phyloP scores from a whole-genome alignment of 176 grass and related monocot genomes.

The Aegilops speltoides region DNA sequence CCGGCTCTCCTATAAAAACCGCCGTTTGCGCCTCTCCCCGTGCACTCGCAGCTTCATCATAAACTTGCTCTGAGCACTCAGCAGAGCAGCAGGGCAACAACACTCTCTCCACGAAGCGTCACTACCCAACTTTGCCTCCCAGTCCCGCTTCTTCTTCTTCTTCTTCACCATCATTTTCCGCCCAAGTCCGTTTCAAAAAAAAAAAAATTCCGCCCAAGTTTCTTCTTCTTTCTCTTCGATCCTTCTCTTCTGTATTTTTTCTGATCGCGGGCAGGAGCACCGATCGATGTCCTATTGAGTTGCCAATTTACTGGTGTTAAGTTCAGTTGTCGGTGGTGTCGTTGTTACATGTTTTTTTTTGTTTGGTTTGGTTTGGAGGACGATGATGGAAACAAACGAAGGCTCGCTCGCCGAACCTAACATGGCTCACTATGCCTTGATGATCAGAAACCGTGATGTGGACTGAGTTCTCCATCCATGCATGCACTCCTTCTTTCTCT shows the following conservation, averaged over 20 bases:
- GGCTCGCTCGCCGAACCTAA: constrained; percentile 60
- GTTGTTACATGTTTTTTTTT: background rate
- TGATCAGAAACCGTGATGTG: constrained; percentile 25
- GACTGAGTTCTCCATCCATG: constrained; percentile 45
- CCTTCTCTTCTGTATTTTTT: too few species aligned
- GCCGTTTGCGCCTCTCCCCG: background rate
- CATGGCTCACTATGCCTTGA: constrained; percentile 42
- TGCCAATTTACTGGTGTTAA: background rate
- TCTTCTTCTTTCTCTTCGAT: too few species aligned
- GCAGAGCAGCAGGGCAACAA: too few species aligned
- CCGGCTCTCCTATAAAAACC: background rate
- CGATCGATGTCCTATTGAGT: background rate
- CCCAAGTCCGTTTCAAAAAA: too few species aligned
- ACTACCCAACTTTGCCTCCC: too few species aligned
- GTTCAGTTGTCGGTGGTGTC: background rate
- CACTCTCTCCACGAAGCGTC: too few species aligned
- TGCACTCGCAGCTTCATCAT: background rate
- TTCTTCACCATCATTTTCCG: too few species aligned
- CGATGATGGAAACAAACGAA: constrained; percentile 44
- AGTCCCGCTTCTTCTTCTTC: too few species aligned
- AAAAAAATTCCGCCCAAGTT: too few species aligned
- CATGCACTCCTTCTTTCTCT: background rate
- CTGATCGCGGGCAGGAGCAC: too few species aligned
- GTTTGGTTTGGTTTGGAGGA: constrained; percentile 12
- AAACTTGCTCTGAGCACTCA: too few species aligned